phyloP scores from a whole-genome alignment of 2,329 filamentous ascomycete genomes.

The Fusarium haematococcum region DNA sequence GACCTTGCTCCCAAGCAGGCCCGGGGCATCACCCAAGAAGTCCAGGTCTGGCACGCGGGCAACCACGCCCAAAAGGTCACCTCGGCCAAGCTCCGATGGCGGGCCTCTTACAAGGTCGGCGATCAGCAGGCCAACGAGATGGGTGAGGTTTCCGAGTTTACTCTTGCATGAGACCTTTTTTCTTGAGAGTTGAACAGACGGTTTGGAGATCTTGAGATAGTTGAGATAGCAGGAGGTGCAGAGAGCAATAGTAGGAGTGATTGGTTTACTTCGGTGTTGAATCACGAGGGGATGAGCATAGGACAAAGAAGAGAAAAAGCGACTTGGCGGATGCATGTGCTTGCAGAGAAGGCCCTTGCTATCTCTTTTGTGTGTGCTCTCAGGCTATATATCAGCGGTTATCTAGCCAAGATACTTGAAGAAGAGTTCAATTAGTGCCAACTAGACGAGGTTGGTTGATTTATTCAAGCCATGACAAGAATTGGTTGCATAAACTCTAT shows the following conservation, averaged over 20 bases:
- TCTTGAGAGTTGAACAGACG: not conserved
- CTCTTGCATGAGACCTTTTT: constrained; percentile 67
- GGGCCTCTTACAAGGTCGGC: constrained; percentile 81
- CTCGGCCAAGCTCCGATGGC: constrained; percentile 90
- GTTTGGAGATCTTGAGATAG: constrained; percentile 4
- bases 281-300: constrained; percentile 10
- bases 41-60: constrained; percentile 80
- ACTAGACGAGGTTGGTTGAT: not conserved
- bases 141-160: constrained; percentile 85
- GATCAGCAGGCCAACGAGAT: constrained; percentile 78
- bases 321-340: constrained; percentile 28
- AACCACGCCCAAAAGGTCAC: constrained; percentile 76
- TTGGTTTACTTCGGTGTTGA: constrained; percentile 1
- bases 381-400: not conserved
- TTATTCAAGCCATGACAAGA: not conserved
- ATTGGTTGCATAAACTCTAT: not conserved
- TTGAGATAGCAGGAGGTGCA: not conserved
- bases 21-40: constrained; percentile 82
- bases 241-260: not conserved
- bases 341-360: constrained; percentile 22
- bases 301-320: constrained; percentile 31
- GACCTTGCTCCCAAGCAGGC: constrained; percentile 78
- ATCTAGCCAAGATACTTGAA: not conserved
- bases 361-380: constrained; percentile 5
- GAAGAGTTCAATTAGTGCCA: not conserved